Evolutionary conservation across 2,329 filamentous ascomycete species (phyloP).

Genomic region (Shiraia bambusicola): DNA sequence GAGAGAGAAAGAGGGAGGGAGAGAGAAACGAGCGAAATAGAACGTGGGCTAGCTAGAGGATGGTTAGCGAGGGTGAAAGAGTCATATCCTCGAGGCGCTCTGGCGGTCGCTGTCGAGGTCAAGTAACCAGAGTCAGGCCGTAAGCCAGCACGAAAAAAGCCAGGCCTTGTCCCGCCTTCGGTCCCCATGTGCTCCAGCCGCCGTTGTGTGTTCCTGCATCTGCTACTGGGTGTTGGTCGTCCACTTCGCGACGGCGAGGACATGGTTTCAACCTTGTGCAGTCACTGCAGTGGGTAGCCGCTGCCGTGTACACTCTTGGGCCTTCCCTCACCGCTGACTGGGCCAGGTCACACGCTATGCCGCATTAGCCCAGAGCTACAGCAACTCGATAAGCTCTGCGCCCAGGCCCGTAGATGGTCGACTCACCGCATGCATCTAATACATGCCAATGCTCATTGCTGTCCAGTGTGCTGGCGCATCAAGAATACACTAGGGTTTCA

Average conservation of each 20-base stretch:
- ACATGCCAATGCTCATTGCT: constrained; percentile 15
- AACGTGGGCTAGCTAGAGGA: constrained; percentile 20
- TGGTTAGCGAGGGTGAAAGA: constrained; percentile 26
- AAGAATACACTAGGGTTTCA: too few relatives aligned
- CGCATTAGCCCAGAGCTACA: constrained; percentile 19
- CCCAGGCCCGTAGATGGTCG: constrained; percentile 15
- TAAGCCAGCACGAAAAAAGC: constrained; percentile 22
- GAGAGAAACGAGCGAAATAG: constrained; percentile 14
- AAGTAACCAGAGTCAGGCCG: constrained; percentile 13
- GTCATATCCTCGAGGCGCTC: constrained; percentile 4
- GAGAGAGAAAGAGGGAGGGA: constrained; percentile 6
- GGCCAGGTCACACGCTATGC: constrained; percentile 14
- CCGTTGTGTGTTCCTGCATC: constrained; percentile 34
- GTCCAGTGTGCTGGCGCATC: constrained; percentile 9
- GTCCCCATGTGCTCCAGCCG: constrained; percentile 10
- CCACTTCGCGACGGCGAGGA: constrained; percentile 15
- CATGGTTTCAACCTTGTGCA: constrained; percentile 28
- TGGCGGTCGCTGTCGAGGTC: constrained; percentile 17
- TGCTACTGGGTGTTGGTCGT: constrained; percentile 33
- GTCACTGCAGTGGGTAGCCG: constrained; percentile 32
- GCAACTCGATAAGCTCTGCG: constrained; percentile 22
- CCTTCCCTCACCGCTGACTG: constrained; percentile 22
- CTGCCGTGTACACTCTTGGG: constrained; percentile 30
- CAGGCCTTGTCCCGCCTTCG: constrained; percentile 33
- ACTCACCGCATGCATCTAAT: constrained; percentile 20